phyloP scores from a whole-genome alignment of 495 filamentous ascomycete species.

The Tuber aestivum region DNA sequence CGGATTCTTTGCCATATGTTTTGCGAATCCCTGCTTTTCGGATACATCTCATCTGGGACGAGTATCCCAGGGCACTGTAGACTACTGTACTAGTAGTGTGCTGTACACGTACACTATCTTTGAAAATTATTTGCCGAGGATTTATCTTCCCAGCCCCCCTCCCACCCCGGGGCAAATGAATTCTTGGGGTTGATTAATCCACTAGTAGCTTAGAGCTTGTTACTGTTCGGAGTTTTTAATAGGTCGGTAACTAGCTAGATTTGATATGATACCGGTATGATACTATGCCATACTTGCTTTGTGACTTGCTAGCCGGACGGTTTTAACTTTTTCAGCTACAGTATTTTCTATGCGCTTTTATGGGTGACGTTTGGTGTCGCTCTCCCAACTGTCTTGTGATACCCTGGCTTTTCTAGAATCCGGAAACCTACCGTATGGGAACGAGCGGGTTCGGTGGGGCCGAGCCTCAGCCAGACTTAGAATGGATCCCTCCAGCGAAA shows the following conservation, averaged over 20 bases:
- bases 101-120: background rate
- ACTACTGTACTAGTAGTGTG: too few species aligned
- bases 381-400: background rate
- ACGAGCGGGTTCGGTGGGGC: background rate
- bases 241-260: background rate
- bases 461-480: background rate
- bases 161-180: background rate
- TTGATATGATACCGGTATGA: conserved; percentile 6
- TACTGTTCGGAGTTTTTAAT: background rate
- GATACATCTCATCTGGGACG: too few species aligned
- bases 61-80: too few species aligned
- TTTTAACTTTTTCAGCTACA: background rate
- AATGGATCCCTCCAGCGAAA: background rate
- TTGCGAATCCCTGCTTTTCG: too few species aligned
- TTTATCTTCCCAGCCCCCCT: background rate
- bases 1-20: too few species aligned
- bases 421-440: background rate
- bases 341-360: background rate
- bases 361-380: background rate
- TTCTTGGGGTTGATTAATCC: background rate
- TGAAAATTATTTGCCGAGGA: background rate
- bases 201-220: background rate
- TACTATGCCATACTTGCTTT: too few species aligned
- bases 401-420: background rate
- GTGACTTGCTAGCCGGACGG: background rate